Conservation (phyloP, 2,329 filamentous ascomycete species). For the Dothideomycetes sp. region DNA sequence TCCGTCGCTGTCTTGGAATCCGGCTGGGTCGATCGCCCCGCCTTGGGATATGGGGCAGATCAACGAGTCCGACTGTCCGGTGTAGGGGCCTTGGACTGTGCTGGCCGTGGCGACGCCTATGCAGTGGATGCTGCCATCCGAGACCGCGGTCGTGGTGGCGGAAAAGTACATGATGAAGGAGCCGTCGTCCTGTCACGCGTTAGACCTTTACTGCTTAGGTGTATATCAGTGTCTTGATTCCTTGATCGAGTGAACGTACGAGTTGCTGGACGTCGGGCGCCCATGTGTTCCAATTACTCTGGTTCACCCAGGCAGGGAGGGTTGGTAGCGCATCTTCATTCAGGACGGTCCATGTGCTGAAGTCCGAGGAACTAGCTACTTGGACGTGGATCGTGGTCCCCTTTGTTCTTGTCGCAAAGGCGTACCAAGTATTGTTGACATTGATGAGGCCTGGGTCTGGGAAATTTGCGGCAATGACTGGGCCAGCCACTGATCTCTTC, state of each 20-base stretch:
- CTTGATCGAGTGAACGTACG: conserved; percentile 11
- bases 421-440: conserved; percentile 42
- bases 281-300: conserved; percentile 44
- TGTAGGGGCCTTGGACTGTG: conserved; percentile 17
- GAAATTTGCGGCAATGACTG: conserved; percentile 9
- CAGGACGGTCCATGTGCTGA: conserved; percentile 37
- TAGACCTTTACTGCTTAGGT: neutral
- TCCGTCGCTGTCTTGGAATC: conserved; percentile 16
- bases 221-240: neutral
- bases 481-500: conserved; percentile 7
- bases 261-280: conserved; percentile 49
- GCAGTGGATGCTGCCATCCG: conserved; percentile 16
- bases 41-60: conserved; percentile 17
- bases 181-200: conserved; percentile 14
- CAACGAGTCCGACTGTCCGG: conserved; percentile 11
- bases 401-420: conserved; percentile 37
- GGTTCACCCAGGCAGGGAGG: conserved; percentile 39
- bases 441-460: conserved; percentile 42
- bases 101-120: conserved; percentile 17
- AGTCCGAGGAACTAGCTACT: conserved; percentile 39
- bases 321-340: conserved; percentile 43
- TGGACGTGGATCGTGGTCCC: conserved; percentile 41
- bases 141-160: conserved; percentile 15
- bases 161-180: conserved; percentile 20
- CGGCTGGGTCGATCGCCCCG: conserved; percentile 20